These are phyloP conservation scores for Blastocystis sp. DNA, from an alignment of 352 stramenopile genomes.

Conservation along the genomic window DNA sequence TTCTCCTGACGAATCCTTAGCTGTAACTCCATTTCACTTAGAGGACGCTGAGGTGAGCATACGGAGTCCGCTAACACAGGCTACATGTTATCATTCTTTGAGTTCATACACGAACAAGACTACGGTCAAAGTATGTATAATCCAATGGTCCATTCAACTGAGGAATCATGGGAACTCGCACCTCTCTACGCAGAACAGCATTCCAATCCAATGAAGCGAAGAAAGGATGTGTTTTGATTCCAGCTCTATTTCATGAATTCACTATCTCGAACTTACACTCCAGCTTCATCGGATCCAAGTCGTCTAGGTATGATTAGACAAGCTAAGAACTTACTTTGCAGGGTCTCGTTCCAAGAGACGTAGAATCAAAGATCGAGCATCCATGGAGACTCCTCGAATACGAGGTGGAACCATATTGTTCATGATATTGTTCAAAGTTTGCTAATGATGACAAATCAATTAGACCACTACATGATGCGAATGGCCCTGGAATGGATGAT, in stretches of 20 bases:
- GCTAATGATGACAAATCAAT: not conserved
- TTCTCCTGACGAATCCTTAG: slow-evolving; percentile 32
- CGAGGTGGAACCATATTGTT: slow-evolving; percentile 70
- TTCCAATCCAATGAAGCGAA: slow-evolving; percentile 77
- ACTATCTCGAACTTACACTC: not conserved
- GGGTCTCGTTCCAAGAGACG: slow-evolving; percentile 75
- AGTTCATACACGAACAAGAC: slow-evolving; percentile 17
- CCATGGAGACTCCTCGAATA: slow-evolving; percentile 71
- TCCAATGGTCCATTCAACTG: slow-evolving; percentile 29
- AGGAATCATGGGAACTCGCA: slow-evolving; percentile 63
- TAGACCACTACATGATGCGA: slow-evolving; percentile 69
- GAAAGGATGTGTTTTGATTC: slow-evolving; percentile 75
- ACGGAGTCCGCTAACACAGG: slow-evolving; percentile 5
- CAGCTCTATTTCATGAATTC: not conserved
- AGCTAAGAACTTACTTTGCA: slow-evolving; percentile 67
- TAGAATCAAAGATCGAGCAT: slow-evolving; percentile 72
- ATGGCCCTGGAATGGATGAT: slow-evolving; percentile 78
- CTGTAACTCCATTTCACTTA: slow-evolving; percentile 53
- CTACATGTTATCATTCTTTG: not conserved
- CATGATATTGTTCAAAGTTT: slow-evolving; percentile 79
- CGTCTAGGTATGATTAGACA: slow-evolving; percentile 23
- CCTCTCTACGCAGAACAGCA: slow-evolving; percentile 67
- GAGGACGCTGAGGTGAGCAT: slow-evolving; percentile 33
- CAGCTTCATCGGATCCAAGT: slow-evolving; percentile 63
- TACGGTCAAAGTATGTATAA: slow-evolving; percentile 63